Base-by-base conservation (phyloP, 768 basidiomycete species). In the Nidularia sp. region DNA sequence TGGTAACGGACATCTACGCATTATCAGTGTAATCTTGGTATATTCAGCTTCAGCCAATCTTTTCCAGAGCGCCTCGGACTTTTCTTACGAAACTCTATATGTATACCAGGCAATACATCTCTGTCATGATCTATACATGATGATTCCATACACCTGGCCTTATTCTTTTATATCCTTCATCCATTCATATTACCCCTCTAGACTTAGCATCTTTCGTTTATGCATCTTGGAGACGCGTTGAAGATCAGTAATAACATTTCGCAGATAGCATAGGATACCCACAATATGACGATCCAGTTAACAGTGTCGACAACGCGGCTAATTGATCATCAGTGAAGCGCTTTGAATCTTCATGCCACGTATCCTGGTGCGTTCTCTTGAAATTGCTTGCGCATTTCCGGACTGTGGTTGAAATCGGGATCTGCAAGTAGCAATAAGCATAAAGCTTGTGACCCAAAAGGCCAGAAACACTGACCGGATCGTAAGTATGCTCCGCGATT, bases 271-370 rank as follows among this genome's bases (percentile, higher is more conserved):
- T 18, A 22, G 4, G 43, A 10, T 13, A 70, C 85, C 57, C 55
- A 88, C 87, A 91, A 64, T 91, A 91, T 10, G 88, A 88, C 15
- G 90, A 92, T 13, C 93, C 93, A 12, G 87, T 88, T 29, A 94
- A 73, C 51, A 93, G 74, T n/a, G 88, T 90, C 5, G 88, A 90
- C 59, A 95, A 72, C 6, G 88, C 85, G 13, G 80, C 79, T 18
- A 93, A 73, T 67, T 96, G 92, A 53, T 94, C 90, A 48, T 93
- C 88, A 25, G 85, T 78, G 67, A 97, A 97, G 49, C 84, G 80
- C 64, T 88, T 86, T 51, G 84, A 85, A 66, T 96, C 93, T 68
- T 90, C 88, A 56, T 90, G 86, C 91, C 91, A 93, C 10, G 89
- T 92, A 70, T 93, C 90, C 64, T 88, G 85, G 62, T 90, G 88